Evolutionary conservation across 2,329 filamentous ascomycete genomes (phyloP).

Genomic region (Cladosporium sphaerospermum): DNA sequence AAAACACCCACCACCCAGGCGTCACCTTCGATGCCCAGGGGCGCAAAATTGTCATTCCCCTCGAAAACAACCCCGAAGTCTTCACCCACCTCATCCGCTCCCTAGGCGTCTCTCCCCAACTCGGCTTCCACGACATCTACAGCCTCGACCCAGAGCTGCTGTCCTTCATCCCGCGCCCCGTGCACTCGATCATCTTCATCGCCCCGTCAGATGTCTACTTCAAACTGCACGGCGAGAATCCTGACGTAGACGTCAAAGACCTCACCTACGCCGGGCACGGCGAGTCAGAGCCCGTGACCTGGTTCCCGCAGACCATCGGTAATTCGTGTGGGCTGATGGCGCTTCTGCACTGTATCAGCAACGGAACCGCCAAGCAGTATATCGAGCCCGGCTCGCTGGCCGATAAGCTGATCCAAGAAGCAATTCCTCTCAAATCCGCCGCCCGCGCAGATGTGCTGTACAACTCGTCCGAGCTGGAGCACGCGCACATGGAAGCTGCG

Average conservation of each 20-base stretch:
- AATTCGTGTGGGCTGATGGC: slow-evolving; percentile 56
- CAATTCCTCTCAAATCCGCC: slow-evolving; percentile 38
- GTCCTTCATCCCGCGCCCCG: slow-evolving; percentile 46
- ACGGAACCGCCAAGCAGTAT: slow-evolving; percentile 40
- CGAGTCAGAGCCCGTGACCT: slow-evolving; percentile 47
- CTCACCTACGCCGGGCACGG: slow-evolving; percentile 43
- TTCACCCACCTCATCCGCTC: slow-evolving; percentile 44
- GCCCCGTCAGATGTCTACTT: slow-evolving; percentile 40
- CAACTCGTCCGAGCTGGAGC: slow-evolving; percentile 40
- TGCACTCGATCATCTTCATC: slow-evolving; percentile 50
- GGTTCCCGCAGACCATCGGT: slow-evolving; percentile 55
- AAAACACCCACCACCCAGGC: slow-evolving; percentile 14
- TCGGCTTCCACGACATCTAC: slow-evolving; percentile 51
- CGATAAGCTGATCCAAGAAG: slow-evolving; percentile 39
- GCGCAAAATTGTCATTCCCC: slow-evolving; percentile 27
- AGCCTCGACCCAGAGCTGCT: slow-evolving; percentile 47
- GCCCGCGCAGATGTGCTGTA: slow-evolving; percentile 49
- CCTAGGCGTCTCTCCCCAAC: slow-evolving; percentile 42
- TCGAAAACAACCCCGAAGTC: slow-evolving; percentile 52
- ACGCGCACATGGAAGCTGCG: slow-evolving; percentile 39
- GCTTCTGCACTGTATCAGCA: slow-evolving; percentile 49
- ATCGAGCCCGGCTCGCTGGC: slow-evolving; percentile 41
- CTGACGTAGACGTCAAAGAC: slow-evolving; percentile 28
- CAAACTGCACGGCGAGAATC: slow-evolving; percentile 37
- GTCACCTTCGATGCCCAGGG: slow-evolving; percentile 21